A percentile compares a stretch with the other conserved stretches of the same genome.
Conservation (phyloP, 1,284 basidiomycete species). For the Cutaneotrichosporon sp. region DNA sequence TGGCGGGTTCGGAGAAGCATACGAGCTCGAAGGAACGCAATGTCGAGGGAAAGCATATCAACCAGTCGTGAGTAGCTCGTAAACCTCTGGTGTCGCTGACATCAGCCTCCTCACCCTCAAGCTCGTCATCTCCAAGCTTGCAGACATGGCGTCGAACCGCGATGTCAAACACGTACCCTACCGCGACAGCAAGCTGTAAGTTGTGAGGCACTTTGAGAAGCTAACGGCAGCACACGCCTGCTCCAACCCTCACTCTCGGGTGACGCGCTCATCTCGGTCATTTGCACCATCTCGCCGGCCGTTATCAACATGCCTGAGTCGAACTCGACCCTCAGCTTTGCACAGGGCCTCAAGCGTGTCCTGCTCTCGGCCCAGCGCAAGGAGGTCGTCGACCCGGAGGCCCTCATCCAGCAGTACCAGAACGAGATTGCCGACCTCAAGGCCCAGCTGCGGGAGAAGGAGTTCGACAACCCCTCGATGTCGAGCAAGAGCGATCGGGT, state of each 20-base stretch:
- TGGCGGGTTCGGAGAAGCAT: conserved; percentile 95
- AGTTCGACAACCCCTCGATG: conserved; percentile 61
- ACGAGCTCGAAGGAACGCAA: conserved; percentile 90
- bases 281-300: conserved; percentile 91
- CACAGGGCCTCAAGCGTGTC: conserved; percentile 57
- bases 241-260: conserved; percentile 92
- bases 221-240: conserved; percentile 66
- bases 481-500: conserved; percentile 51
- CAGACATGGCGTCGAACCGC: conserved; percentile 76
- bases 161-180: conserved; percentile 89
- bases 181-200: conserved; percentile 78
- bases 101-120: conserved; percentile 72
- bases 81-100: background rate
- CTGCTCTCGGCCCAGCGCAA: conserved; percentile 85
- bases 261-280: conserved; percentile 91
- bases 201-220: conserved; percentile 33
- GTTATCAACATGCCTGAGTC: conserved; percentile 68
- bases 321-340: conserved; percentile 82
- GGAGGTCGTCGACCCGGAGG: conserved; percentile 88
- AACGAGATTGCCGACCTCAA: conserved; percentile 81
- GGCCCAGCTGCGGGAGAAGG: conserved; percentile 49
- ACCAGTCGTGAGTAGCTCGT: conserved; percentile 23
- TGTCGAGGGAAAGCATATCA: conserved; percentile 85
- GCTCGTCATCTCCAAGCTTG: conserved; percentile 81
- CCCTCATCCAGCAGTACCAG: conserved; percentile 79